Percentiles rank a stretch among this genome's conserved stretches.
phyloP scores from a whole-genome alignment of 2,329 filamentous ascomycete species.

The Colletotrichum tanaceti region DNA sequence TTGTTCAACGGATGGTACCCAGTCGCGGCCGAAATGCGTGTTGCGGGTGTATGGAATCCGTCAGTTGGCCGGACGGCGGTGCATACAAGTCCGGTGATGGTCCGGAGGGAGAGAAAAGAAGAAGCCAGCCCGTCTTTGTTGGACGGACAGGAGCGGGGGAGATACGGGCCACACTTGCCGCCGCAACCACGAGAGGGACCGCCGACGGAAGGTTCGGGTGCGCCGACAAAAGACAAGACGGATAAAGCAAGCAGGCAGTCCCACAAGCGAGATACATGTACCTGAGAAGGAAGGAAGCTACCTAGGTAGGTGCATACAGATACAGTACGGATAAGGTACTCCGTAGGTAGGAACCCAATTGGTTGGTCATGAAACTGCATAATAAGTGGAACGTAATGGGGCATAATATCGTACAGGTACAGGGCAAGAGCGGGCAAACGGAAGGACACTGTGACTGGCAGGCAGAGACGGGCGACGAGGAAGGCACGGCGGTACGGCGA shows the following conservation, averaged over 20 bases:
- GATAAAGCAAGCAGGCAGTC: constrained; percentile 4
- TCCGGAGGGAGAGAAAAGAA: too few relatives aligned
- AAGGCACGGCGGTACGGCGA: not conserved
- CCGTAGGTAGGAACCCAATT: not conserved
- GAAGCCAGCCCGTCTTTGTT: not conserved
- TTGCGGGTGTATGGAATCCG: not conserved
- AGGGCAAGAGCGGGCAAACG: constrained; percentile 1
- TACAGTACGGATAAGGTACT: too few relatives aligned
- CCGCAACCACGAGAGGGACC: not conserved
- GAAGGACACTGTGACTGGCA: constrained; percentile 1
- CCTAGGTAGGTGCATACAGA: too few relatives aligned
- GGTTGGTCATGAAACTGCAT: not conserved
- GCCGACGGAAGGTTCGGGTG: constrained; percentile 33
- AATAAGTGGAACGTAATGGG: not conserved
- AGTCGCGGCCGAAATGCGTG: not conserved
- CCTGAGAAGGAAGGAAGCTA: not conserved
- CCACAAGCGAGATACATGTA: not conserved
- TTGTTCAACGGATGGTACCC: not conserved
- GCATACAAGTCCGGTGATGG: not conserved
- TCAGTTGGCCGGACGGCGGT: not conserved
- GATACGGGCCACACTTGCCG: constrained; percentile 24
- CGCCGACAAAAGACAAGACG: constrained; percentile 8
- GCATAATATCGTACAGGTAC: too few relatives aligned
- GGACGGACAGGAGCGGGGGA: constrained; percentile 14
- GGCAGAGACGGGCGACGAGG: too few relatives aligned